A percentile compares a stretch with the other conserved stretches of the same genome.
phyloP scores from a whole-genome alignment of 2,329 filamentous ascomycete species.

The Davidsoniella neocaledoniae region DNA sequence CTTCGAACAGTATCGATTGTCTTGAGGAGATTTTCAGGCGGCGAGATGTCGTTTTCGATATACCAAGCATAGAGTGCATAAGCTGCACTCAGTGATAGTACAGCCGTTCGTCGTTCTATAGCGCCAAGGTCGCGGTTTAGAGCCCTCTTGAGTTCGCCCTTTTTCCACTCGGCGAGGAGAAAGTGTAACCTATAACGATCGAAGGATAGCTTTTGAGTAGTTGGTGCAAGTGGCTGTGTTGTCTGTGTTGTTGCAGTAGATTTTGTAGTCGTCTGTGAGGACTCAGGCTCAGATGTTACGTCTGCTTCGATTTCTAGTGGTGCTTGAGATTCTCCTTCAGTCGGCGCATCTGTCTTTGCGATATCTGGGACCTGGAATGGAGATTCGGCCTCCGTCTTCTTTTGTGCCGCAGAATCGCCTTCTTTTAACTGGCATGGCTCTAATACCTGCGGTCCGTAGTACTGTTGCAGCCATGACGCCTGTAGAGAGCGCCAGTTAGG shows the following conservation, averaged over 20 bases:
- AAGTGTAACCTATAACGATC: conserved; percentile 10
- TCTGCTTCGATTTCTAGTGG: not conserved
- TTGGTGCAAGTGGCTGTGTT: not conserved
- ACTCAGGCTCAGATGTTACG: not conserved
- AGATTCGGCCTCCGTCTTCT: too few species aligned
- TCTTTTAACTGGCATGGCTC: not conserved
- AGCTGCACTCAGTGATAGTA: conserved; percentile 8
- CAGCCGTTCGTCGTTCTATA: conserved; percentile 7
- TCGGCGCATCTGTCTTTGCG: too few species aligned
- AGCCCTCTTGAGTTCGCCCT: conserved; percentile 9
- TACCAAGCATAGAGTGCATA: conserved; percentile 6
- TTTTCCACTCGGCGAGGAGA: conserved; percentile 8
- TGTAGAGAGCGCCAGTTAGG: conserved; percentile 11
- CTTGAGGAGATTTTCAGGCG: not conserved
- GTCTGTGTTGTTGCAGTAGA: not conserved
- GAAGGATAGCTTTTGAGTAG: conserved; percentile 1
- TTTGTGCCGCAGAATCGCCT: too few species aligned
- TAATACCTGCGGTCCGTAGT: conserved; percentile 7
- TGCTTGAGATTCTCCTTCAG: too few species aligned
- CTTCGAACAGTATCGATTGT: conserved; percentile 7
- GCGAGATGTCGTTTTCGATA: conserved; percentile 2
- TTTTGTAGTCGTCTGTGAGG: not conserved
- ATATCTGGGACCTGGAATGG: too few species aligned
- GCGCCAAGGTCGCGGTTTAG: conserved; percentile 9
- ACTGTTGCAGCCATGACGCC: conserved; percentile 11